Evolutionary conservation across 306 rosid genomes (phyloP), one percentile per base, ranked within the genome.

Genomic region (Begonia loranthoides): DNA sequence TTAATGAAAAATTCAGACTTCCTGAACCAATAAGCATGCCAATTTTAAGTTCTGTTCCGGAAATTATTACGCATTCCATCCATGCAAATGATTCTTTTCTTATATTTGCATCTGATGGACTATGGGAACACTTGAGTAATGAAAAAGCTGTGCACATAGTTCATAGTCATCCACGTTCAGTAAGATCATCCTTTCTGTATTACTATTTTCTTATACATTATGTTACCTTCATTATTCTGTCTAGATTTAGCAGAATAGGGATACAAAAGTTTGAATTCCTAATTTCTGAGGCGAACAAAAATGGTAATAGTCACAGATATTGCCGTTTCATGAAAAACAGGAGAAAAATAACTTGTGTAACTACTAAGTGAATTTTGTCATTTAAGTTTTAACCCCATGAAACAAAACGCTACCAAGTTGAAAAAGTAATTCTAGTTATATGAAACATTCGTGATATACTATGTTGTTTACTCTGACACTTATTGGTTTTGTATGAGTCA

Each of bases 61-160:
- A 87, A 54, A 80, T 87, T 72, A 13, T 83, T 76, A 73, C 87
- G 70, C 96, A 80, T 55, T 66, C 75, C 54, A 82, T 87, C 63
- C 94, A 87, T 53, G 85, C 84, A 74, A 76, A 76, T 57, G 96
- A 87, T 75, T 83, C 94, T 64, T 87, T 87, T 77, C 90, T 87
- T 66, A 87, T 87, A 70, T 87, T 83, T 83, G 96, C 96, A 58
- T 87, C 96, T 50, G 96, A 87, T 80, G 96, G 96, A 64, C 73
- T 87, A 66, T 87, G 96, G 96, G 96, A 87, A 77, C 94, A 83
- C 76, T 72, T 87, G 69, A 87, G 74, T 73, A 87, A 83, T 70
- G 94, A 87, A 52, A 66, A 72, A 64, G 96, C 96, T 49, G 96
- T 83, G 54, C 94, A 83, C 38, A 87, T 87, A 68, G 96, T 87